Base-by-base conservation (phyloP, 2,329 filamentous ascomycete species). In the Neofusicoccum ribis region DNA sequence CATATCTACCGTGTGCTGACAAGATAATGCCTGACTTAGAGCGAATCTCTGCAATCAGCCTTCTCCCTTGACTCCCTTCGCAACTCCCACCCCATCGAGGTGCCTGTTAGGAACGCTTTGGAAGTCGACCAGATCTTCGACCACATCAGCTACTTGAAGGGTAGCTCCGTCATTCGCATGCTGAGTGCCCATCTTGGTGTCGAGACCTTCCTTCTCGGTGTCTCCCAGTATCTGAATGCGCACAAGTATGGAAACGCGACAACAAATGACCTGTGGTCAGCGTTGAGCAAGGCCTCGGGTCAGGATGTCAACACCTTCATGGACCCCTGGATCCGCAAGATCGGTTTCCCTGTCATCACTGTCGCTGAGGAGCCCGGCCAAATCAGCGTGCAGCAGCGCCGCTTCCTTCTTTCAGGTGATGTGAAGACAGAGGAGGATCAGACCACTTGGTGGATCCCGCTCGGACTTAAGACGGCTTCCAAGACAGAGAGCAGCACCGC, bases 121-220 rank as follows among this genome's bases (percentile, higher is more conserved):
- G 95, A 98, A 71, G 92, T 98, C 69, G 96, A 98, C 78, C 95
- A 99, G 78, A 96, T 98, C 69, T 99, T 99, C 74, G 95, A 99
- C 77, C 87, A 90, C 76, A 98, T 99, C 79, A 96, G 91, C 79
- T 99, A 98, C 76, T 84, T 96, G 68, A 98, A 99, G 82, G 95
- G 95, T 41, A 96, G 92, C 81, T 97, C 94, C 2, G 91, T 95
- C 66, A 95, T 99, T 74, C 91, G 95, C 74, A 99, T 99, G 95
- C 81, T 99, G 72, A 94, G 92, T 71, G 89, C 90, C 72, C 91
- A 98, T 77, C 87, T 99, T 17, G 93, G 93, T 14, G 89, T 91
- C 61, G 88, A 97, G 72, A 91, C 87, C 1, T 99, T 99, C 84
- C 83, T 99, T 61, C 89, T 91, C 74, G 95, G 95, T 71, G 93